Percentiles rank a stretch among this genome's conserved stretches.
Evolutionary conservation across 495 filamentous ascomycete species (phyloP).

Genomic region (Trichoderma erinaceum): DNA sequence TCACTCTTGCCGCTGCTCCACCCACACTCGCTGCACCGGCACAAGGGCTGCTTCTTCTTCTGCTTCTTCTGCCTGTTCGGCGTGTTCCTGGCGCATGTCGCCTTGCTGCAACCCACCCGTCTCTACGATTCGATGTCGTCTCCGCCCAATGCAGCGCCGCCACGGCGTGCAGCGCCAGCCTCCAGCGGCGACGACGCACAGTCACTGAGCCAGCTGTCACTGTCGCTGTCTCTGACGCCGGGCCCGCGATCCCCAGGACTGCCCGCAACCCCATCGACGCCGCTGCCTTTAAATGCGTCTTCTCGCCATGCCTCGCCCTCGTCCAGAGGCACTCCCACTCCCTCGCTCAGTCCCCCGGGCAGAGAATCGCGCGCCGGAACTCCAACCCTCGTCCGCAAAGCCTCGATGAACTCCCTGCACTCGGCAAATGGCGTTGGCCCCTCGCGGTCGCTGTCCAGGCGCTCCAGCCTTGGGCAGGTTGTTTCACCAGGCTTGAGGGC

Average conservation of each 20-base stretch:
- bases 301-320: slow-evolving; percentile 28
- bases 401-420: slow-evolving; percentile 50
- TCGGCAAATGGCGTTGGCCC: slow-evolving; percentile 38
- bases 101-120: slow-evolving; percentile 7
- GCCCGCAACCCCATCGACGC: slow-evolving; percentile 24
- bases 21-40: background rate
- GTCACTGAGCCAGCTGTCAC: slow-evolving; percentile 24
- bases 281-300: slow-evolving; percentile 24
- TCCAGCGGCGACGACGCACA: slow-evolving; percentile 25
- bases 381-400: slow-evolving; percentile 43
- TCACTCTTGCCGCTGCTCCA: background rate
- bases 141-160: slow-evolving; percentile 11
- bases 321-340: slow-evolving; percentile 25
- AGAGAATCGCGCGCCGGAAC: slow-evolving; percentile 45
- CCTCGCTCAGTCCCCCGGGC: slow-evolving; percentile 44
- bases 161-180: slow-evolving; percentile 19
- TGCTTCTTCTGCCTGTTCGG: background rate
- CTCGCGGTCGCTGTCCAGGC: slow-evolving; percentile 36
- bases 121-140: background rate
- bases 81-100: slow-evolving; percentile 12
- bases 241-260: slow-evolving; percentile 6
- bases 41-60: background rate
- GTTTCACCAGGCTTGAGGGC: slow-evolving; percentile 35
- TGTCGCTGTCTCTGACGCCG: no score
- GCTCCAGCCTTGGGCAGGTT: slow-evolving; percentile 45